Conservation (phyloP, 2,329 filamentous ascomycete genomes). For the Trichothecium sympodiale region DNA sequence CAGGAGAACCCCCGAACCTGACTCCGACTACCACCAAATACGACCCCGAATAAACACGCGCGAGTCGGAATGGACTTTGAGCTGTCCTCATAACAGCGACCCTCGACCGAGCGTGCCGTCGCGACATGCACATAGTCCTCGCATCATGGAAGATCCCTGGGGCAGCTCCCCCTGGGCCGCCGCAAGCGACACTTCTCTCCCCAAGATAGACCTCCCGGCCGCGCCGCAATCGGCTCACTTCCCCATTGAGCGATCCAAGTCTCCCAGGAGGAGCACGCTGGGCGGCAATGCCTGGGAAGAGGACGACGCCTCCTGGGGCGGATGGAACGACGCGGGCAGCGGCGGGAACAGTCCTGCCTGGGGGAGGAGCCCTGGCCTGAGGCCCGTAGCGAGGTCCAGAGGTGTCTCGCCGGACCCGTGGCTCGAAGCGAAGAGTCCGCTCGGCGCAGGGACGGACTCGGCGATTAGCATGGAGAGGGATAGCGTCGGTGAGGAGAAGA, state of each 20-base stretch:
- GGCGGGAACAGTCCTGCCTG: conserved; percentile 15
- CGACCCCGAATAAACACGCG: not conserved
- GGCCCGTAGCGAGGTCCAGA: conserved; percentile 15
- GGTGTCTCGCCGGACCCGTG: conserved; percentile 17
- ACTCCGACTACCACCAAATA: not conserved
- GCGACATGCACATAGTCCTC: conserved; percentile 17
- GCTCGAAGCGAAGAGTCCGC: conserved; percentile 3
- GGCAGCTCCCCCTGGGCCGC: conserved; percentile 45
- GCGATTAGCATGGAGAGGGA: conserved; percentile 15
- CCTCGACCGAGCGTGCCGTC: conserved; percentile 2
- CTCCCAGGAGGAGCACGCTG: conserved; percentile 15
- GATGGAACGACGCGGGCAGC: conserved; percentile 19
- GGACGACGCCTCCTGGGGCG: conserved; percentile 23
- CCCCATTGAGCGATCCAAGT: conserved; percentile 11
- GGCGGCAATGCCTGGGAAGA: conserved; percentile 9
- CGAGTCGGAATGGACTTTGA: not conserved
- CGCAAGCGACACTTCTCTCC: conserved; percentile 14
- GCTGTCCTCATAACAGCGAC: not conserved
- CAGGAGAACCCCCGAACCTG: not conserved
- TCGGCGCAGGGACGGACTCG: conserved; percentile 12
- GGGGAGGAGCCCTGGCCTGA: conserved; percentile 20
- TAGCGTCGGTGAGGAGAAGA: not conserved
- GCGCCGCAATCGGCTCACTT: conserved; percentile 21
- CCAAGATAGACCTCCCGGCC: conserved; percentile 23
- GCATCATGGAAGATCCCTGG: conserved; percentile 51